phyloP scores from a whole-genome alignment of 1,139 yeast species.

The Taphrina populina region DNA sequence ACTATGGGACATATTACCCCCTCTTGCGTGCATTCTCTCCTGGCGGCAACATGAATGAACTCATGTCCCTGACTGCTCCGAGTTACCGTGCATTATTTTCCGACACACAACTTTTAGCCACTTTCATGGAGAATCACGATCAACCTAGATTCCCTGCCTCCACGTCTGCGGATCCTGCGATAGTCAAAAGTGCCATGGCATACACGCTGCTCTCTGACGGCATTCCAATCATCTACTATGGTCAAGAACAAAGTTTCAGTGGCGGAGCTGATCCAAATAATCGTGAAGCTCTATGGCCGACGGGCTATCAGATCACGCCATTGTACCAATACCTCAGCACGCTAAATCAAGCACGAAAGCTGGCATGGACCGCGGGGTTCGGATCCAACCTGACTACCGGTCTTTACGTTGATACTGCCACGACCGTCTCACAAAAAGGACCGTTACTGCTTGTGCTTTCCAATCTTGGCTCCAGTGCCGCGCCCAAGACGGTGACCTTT shows the following conservation, averaged over 20 bases:
- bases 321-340: constrained; percentile 17
- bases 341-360: constrained; percentile 17
- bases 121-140: constrained; percentile 37
- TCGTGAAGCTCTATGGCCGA: constrained; percentile 33
- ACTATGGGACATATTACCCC: constrained; percentile 35
- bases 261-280: constrained; percentile 36
- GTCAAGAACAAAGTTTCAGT: constrained; percentile 36
- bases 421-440: constrained; percentile 33
- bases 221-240: constrained; percentile 38
- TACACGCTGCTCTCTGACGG: constrained; percentile 36
- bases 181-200: constrained; percentile 30
- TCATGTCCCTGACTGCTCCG: constrained; percentile 19
- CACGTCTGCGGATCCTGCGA: constrained; percentile 18
- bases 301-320: constrained; percentile 16
- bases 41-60: constrained; percentile 30
- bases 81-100: constrained; percentile 22
- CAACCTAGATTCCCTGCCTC: constrained; percentile 32
- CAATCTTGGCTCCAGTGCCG: constrained; percentile 24
- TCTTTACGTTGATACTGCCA: constrained; percentile 7
- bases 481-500: constrained; percentile 24
- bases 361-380: constrained; percentile 26
- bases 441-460: constrained; percentile 24
- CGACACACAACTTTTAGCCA: constrained; percentile 31
- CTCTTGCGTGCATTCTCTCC: constrained; percentile 31
- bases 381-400: constrained; percentile 25